A percentile compares a stretch with the other conserved stretches of the same genome.
Evolutionary conservation across 2,329 filamentous ascomycete genomes (phyloP).

Genomic region (Hypoxylon sp.): DNA sequence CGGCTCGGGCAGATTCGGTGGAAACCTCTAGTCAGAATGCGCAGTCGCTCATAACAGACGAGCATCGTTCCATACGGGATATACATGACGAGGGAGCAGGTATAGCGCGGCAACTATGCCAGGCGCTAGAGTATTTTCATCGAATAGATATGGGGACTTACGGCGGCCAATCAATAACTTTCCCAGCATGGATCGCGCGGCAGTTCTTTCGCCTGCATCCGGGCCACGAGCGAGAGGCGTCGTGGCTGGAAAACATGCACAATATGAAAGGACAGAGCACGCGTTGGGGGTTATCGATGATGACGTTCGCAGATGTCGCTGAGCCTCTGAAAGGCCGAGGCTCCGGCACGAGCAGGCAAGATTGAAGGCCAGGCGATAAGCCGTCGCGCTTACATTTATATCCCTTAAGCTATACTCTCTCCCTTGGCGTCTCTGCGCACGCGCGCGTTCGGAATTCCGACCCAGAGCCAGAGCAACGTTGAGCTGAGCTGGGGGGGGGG

Average conservation of each 20-base stretch:
- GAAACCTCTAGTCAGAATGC: not conserved
- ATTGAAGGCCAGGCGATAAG: not conserved
- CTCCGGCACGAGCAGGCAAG: not conserved
- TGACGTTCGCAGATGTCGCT: constrained; percentile 30
- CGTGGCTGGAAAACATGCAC: constrained; percentile 31
- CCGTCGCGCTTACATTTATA: too few species aligned
- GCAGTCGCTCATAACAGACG: not conserved
- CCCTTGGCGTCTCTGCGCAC: too few species aligned
- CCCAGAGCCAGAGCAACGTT: too few species aligned
- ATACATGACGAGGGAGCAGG: constrained; percentile 25
- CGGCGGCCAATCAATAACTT: constrained; percentile 31
- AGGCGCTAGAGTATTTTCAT: constrained; percentile 34
- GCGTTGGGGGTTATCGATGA: constrained; percentile 32
- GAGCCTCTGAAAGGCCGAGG: constrained; percentile 22
- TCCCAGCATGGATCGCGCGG: constrained; percentile 33
- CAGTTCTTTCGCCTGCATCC: constrained; percentile 35
- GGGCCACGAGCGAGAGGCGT: constrained; percentile 30
- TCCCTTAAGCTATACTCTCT: too few species aligned
- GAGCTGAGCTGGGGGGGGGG: too few species aligned
- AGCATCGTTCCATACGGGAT: constrained; percentile 20
- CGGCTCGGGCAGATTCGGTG: not conserved
- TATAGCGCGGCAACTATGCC: constrained; percentile 32
- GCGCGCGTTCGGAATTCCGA: too few species aligned
- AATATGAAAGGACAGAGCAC: constrained; percentile 33
- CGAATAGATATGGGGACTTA: constrained; percentile 35